These are phyloP conservation scores for Luvunga scandens DNA, from an alignment of 345 rosid species.

Conservation along the genomic window DNA sequence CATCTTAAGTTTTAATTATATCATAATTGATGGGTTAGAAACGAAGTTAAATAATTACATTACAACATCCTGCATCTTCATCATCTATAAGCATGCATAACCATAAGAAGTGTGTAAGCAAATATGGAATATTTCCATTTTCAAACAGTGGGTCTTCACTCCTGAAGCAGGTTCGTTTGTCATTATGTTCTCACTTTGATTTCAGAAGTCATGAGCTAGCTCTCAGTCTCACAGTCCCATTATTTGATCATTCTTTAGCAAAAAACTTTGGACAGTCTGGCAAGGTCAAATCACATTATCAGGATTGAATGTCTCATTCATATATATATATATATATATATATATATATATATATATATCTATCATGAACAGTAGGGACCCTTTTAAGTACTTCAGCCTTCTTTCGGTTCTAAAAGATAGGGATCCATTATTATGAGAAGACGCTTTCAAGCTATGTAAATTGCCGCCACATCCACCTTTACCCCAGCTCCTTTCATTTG, in stretches of 20 bases:
- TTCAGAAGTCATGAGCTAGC: neutral
- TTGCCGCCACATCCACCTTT: neutral
- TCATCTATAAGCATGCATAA: neutral
- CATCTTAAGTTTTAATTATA: neutral
- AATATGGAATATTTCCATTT: neutral
- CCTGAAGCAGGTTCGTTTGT: neutral
- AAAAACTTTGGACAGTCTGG: conserved; percentile 26
- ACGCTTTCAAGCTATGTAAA: neutral
- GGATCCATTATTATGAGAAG: neutral
- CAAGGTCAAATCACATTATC: conserved; percentile 24
- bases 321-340: neutral
- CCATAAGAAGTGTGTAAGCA: neutral
- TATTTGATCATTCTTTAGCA: neutral
- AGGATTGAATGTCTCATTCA: conserved; percentile 11
- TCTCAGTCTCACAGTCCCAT: neutral
- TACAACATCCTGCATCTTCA: neutral
- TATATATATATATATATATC: neutral
- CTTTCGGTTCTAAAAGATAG: conserved; percentile 13
- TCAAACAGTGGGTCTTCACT: neutral
- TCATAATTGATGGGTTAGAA: too few relatives aligned
- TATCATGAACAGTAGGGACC: conserved; percentile 6
- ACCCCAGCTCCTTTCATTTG: neutral
- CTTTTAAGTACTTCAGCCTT: neutral
- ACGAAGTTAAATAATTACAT: neutral
- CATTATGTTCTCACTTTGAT: conserved; percentile 4